Conservation (phyloP, 2,329 filamentous ascomycete genomes). For the Pseudocercospora macadamiae region DNA sequence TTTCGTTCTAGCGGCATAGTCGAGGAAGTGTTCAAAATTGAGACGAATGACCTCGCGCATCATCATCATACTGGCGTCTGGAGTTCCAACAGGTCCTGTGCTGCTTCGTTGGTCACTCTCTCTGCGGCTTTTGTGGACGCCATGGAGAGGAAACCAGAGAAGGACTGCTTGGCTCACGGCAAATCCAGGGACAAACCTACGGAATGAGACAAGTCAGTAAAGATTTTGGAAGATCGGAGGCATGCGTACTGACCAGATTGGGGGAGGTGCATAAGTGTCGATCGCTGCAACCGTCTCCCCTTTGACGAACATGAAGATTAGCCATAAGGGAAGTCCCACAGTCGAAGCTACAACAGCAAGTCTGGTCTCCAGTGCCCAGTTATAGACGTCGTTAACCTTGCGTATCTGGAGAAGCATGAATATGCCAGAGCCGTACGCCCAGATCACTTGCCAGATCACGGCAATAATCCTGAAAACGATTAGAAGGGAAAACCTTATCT, state of each 20-base stretch:
- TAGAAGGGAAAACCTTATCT: not conserved
- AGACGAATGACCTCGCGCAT: not conserved
- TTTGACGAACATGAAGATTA: constrained; percentile 7
- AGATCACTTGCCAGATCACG: constrained; percentile 1
- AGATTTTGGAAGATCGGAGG: not conserved
- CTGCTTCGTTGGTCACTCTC: not conserved
- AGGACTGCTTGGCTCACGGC: constrained; percentile 5
- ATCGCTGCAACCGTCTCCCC: not conserved
- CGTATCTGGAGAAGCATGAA: not conserved
- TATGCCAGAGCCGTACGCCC: constrained; percentile 2
- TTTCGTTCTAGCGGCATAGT: constrained; percentile 7
- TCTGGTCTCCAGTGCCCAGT: constrained; percentile 4
- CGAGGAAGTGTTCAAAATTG: not conserved
- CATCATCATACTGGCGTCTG: not conserved
- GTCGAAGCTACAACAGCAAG: not conserved
- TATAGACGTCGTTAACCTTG: not conserved
- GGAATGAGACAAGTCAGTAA: not conserved
- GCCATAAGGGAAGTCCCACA: constrained; percentile 1
- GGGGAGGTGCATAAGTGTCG: not conserved
- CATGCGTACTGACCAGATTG: not conserved
- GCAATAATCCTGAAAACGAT: not conserved
- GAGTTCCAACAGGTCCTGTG: not conserved
- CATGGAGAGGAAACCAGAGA: constrained; percentile 1
- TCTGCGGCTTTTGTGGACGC: not conserved
- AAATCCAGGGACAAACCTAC: constrained; percentile 5